Conservation (phyloP, 345 rosid species). For the Eucalyptus sp. region DNA sequence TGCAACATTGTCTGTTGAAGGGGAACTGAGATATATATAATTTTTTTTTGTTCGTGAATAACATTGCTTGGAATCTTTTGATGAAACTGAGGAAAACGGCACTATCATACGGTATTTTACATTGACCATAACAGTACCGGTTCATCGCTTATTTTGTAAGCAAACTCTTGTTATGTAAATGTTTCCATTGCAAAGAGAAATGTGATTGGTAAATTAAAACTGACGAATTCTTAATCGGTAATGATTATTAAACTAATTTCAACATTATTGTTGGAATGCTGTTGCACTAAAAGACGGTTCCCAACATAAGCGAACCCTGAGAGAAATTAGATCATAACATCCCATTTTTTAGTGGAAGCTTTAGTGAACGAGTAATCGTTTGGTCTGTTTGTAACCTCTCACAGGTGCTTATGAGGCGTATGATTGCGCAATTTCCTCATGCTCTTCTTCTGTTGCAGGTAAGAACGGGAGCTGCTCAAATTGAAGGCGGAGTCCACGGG, state of each 20-base stretch:
- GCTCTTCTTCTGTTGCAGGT: constrained; percentile 22
- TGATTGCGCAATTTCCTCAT: background rate
- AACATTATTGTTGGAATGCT: background rate
- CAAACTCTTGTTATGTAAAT: background rate
- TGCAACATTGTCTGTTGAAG: background rate
- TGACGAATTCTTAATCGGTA: background rate
- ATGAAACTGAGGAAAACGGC: background rate
- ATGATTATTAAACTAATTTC: background rate
- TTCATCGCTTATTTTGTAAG: background rate
- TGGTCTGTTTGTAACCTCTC: background rate
- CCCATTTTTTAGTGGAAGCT: background rate
- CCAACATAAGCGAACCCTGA: background rate
- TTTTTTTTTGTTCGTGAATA: background rate
- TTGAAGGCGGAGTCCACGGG: constrained; percentile 88
- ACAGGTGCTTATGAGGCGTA: background rate
- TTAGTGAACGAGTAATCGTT: background rate
- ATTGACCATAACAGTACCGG: background rate
- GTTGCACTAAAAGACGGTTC: background rate
- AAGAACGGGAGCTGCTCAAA: constrained; percentile 88
- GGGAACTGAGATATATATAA: background rate
- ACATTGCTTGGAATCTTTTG: background rate
- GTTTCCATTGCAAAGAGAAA: background rate
- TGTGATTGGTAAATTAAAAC: background rate
- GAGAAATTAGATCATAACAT: background rate
- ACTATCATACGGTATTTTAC: background rate